Percentiles rank a stretch among this genome's conserved stretches.
Evolutionary conservation across 352 stramenopile species (phyloP).

Genomic region (Phytopythium litorale): DNA sequence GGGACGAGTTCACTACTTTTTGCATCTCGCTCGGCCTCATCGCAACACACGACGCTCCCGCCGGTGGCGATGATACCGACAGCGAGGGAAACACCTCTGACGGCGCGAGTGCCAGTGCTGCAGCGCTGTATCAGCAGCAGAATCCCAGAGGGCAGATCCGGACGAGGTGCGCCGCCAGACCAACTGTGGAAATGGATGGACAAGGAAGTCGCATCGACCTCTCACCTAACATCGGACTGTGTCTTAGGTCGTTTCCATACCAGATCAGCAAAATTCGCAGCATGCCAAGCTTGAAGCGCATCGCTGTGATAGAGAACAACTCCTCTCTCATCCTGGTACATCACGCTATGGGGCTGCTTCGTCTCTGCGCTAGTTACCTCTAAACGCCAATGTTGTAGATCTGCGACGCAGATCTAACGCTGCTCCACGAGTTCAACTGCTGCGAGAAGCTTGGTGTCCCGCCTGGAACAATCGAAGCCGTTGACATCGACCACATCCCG

Average conservation of each 20-base stretch:
- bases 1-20: constrained; percentile 86
- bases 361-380: neutral
- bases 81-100: constrained; percentile 11
- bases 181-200: neutral
- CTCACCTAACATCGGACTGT: neutral
- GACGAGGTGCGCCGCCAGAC: neutral
- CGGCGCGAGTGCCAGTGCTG: neutral
- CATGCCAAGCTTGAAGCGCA: constrained; percentile 40
- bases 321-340: constrained; percentile 45
- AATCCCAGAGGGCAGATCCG: constrained; percentile 4
- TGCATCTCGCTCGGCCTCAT: constrained; percentile 66
- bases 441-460: constrained; percentile 32
- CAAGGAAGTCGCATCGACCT: neutral
- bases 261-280: constrained; percentile 51
- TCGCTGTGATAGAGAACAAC: constrained; percentile 64
- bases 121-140: constrained; percentile 16
- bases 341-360: neutral
- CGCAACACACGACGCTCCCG: constrained; percentile 22
- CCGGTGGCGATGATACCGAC: neutral
- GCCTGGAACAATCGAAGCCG: constrained; percentile 15
- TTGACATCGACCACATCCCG: constrained; percentile 59
- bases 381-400: constrained; percentile 29
- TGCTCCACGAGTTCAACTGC: constrained; percentile 62
- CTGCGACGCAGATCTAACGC: constrained; percentile 55
- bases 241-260: constrained; percentile 54